Evolutionary conservation across 345 rosid genomes (phyloP).

Genomic region (Sonneratia caseolaris): DNA sequence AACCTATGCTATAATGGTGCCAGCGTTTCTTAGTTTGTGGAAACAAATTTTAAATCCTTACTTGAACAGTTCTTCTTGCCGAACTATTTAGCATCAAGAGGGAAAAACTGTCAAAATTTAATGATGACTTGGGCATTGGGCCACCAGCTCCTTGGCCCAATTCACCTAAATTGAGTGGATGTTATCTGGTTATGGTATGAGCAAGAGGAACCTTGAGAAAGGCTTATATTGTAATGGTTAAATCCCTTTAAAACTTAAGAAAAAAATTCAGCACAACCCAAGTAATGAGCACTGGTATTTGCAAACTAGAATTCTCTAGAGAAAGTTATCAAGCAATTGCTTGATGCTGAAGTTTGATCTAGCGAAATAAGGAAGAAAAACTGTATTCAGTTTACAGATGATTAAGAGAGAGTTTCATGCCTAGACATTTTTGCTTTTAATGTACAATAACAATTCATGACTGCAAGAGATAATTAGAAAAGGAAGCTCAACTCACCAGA

Average conservation of each 20-base stretch:
- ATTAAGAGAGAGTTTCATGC: not conserved
- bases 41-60: not conserved
- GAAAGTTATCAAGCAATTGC: not conserved
- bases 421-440: not conserved
- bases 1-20: not conserved
- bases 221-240: not conserved
- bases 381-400: not conserved
- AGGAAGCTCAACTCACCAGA: constrained; percentile 42
- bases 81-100: not conserved
- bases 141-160: not conserved
- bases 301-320: not conserved
- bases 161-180: not conserved
- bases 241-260: not conserved
- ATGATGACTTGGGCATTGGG: not conserved
- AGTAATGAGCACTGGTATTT: not conserved
- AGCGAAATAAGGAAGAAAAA: not conserved
- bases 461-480: not conserved
- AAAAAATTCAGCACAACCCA: not conserved
- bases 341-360: not conserved
- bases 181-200: not conserved
- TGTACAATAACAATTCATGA: not conserved
- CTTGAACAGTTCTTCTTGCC: not conserved
- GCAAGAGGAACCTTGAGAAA: not conserved
- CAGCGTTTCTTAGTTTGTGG: not conserved
- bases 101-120: not conserved